Conservation (phyloP, 768 basidiomycete genomes). For the Heimioporus sp. region DNA sequence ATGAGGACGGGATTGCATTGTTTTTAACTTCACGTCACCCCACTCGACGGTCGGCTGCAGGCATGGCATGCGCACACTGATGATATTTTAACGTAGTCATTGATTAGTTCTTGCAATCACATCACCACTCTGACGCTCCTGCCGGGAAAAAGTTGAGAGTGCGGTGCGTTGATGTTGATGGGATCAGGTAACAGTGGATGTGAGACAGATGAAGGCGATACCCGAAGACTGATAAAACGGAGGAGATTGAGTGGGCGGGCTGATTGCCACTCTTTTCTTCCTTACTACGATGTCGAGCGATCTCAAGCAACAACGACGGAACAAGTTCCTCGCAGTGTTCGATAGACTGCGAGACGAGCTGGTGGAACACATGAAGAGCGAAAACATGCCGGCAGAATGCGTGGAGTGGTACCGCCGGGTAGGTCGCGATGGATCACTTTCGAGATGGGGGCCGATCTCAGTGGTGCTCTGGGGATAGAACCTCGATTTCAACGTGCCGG, state of each 20-base stretch:
- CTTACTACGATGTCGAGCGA: conserved; percentile 17
- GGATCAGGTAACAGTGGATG: no score
- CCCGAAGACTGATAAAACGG: no score
- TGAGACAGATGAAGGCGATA: no score
- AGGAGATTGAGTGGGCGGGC: no score
- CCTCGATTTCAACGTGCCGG: conserved; percentile 92
- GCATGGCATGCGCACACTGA: conserved; percentile 8
- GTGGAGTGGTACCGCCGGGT: conserved; percentile 84
- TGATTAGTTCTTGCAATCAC: conserved; percentile 17
- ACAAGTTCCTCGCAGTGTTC: conserved; percentile 73
- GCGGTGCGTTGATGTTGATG: no score
- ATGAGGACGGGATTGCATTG: conserved; percentile 7
- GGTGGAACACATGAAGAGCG: conserved; percentile 57
- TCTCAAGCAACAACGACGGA: conserved; percentile 45
- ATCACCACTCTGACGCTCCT: conserved; percentile 21
- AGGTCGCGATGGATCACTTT: conserved; percentile 19
- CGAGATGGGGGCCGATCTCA: neutral
- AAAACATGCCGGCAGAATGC: conserved; percentile 83
- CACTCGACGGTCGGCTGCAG: neutral
- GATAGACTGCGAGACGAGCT: conserved; percentile 74
- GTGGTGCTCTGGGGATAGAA: conserved; percentile 44
- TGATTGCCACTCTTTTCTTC: neutral
- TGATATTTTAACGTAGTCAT: conserved; percentile 12
- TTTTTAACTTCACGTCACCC: conserved; percentile 4
- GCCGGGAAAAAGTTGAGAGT: no score